Evolutionary conservation across 768 basidiomycete genomes (phyloP).

Genomic region (Calvatia gigantea): DNA sequence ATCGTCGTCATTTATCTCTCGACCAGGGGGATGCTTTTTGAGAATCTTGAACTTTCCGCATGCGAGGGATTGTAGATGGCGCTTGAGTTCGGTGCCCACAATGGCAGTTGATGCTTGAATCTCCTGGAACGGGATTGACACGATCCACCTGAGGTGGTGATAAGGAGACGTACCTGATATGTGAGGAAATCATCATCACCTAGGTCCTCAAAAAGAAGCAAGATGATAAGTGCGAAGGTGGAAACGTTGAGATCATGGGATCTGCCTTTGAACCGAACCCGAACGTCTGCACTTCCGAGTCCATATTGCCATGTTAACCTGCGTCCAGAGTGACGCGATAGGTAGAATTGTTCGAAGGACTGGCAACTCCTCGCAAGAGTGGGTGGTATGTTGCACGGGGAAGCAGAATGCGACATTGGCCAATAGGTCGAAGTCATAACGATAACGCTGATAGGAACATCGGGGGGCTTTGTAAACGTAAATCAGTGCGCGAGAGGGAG

Average conservation of each 20-base stretch:
- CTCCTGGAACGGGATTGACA: slow-evolving; percentile 51
- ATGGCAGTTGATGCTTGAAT: slow-evolving; percentile 76
- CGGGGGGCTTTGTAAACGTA: slow-evolving; percentile 50
- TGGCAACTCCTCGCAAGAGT: slow-evolving; percentile 60
- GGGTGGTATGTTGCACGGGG: slow-evolving; percentile 66
- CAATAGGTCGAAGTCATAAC: slow-evolving; percentile 98
- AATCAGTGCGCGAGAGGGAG: slow-evolving; percentile 9
- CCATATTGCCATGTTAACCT: slow-evolving; percentile 90
- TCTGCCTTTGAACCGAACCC: slow-evolving; percentile 71
- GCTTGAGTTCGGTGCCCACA: slow-evolving; percentile 72
- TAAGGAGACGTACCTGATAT: slow-evolving; percentile 55
- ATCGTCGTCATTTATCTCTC: slow-evolving; percentile 75
- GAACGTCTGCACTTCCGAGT: slow-evolving; percentile 87
- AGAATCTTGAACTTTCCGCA: slow-evolving; percentile 93
- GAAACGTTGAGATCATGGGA: slow-evolving; percentile 91
- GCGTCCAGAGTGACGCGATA: slow-evolving; percentile 84
- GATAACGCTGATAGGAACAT: slow-evolving; percentile 80
- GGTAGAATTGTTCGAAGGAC: slow-evolving; percentile 88
- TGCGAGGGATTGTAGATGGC: slow-evolving; percentile 94
- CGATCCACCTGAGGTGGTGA: not conserved
- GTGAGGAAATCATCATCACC: slow-evolving; percentile 66
- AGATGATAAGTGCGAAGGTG: slow-evolving; percentile 82
- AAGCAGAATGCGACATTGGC: slow-evolving; percentile 73
- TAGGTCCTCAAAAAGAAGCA: slow-evolving; percentile 81
- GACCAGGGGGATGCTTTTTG: slow-evolving; percentile 85